phyloP scores from a whole-genome alignment of 1,139 yeast genomes.

The Hansenula anomala region DNA sequence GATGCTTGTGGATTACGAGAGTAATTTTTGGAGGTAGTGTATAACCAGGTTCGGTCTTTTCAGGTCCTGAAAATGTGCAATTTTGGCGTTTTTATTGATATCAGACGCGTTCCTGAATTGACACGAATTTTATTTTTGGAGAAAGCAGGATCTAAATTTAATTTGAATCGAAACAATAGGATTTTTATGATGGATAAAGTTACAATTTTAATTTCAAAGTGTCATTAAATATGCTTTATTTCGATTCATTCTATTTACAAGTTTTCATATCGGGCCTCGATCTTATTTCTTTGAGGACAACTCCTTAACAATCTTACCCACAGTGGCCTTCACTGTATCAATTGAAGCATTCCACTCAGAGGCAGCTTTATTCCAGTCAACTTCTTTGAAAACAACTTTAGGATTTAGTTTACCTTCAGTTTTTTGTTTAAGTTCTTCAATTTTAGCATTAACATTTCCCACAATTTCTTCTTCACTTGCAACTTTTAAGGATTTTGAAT shows the following conservation, averaged over 20 bases:
- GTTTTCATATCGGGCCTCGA: neutral
- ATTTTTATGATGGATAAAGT: too few species aligned
- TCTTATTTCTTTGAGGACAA: neutral
- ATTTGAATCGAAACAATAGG: too few species aligned
- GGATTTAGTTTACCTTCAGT: conserved; percentile 19
- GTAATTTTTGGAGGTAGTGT: too few species aligned
- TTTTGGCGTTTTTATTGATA: too few species aligned
- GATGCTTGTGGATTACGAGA: too few species aligned
- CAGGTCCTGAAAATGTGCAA: too few species aligned
- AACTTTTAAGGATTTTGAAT: conserved; percentile 42
- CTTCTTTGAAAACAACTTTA: conserved; percentile 32
- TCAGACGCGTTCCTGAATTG: too few species aligned
- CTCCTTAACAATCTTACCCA: conserved; percentile 23
- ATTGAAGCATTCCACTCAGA: conserved; percentile 51
- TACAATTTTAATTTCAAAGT: too few species aligned
- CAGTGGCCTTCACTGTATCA: conserved; percentile 23
- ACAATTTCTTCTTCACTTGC: conserved; percentile 47
- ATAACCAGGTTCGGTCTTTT: too few species aligned
- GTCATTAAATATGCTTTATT: too few species aligned
- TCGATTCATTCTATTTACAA: neutral
- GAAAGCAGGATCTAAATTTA: too few species aligned
- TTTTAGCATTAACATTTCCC: conserved; percentile 32
- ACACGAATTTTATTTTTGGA: too few species aligned
- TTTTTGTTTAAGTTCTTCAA: conserved; percentile 28
- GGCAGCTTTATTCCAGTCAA: conserved; percentile 45